Base-by-base conservation (phyloP, 1,139 yeast species). In the Pneumocystis wakefieldiae region DNA sequence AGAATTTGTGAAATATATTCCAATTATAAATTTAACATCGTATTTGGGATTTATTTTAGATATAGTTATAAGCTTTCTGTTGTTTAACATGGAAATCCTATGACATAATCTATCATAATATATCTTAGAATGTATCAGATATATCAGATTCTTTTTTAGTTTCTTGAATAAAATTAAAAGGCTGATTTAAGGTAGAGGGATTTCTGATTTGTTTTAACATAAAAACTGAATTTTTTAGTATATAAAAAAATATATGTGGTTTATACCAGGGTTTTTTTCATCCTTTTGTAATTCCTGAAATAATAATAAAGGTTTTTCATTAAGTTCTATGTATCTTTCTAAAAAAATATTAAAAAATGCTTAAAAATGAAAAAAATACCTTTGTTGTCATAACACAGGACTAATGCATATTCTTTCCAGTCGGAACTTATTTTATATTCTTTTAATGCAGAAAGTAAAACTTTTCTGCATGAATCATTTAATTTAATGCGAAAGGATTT, bases 391-490 rank as follows among this genome's bases (percentile, higher is more conserved):
- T 89, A 90, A 71, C 95, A 87, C 17, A 92, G 87, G 36, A 91
- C 91, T 64, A 92, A 77, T 0, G 92, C 96, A 71, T 90, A 91
- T 69, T 88, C 87, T 64, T 87, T 81, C 94, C 96, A 87, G 72
- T 90, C 96, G 63, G 83, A 86, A 55, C 85, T 82, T 64, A 92
- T 80, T 67, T 84, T 86, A 75, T 91, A 95, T 67, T 95, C 81
- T 68, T 85, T 83, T 86, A 90, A 85, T 3, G 96, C 97, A 57
- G 87, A 90, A 70, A 89, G 96, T 62, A 92, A 76, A 36, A 92
- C 86, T 73, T 87, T 88, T 70, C 87, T 84, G 73, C 97, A 90
- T 1, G 97, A 90, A 71, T 91, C 97, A 66, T 91, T 96, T 32
- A 90, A 85, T 2, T 94, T 86, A 0, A 96, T 96, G 62, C 95